Base-by-base conservation (phyloP, 31 red algal species). In the Odonthalia washingtoniensis region DNA sequence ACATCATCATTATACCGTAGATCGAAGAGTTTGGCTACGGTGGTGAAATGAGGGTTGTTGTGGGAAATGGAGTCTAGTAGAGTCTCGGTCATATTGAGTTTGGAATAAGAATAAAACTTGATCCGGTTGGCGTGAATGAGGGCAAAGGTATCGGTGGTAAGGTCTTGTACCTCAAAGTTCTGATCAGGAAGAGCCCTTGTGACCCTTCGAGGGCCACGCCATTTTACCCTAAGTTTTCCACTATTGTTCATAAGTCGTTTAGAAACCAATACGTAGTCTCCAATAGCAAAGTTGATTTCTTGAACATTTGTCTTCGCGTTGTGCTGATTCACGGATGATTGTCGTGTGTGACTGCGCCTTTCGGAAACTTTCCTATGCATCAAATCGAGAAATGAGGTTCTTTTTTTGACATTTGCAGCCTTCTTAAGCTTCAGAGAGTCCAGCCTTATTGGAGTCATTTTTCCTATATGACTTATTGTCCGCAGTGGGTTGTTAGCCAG, bases 1-100 rank as follows among this genome's bases (percentile, higher is more conserved):
- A 52, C 6, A 40, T 52, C 32, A 16, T 78, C n/a, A 30, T 24
- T 5, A 87, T 61, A 24, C 31, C 72, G 66, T 70, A 6, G 66
- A 70, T 70, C n/a, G 66, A 70, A 6, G 33, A 36, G 6, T 30
- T 33, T 6, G 66, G 28, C 14, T 30, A 18, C 66, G 9, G 9
- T 70, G 9, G 9, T 26, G 6, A 12, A 26, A 70, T 70, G 28
- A 12, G 28, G 28, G 28, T 70, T 70, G 66, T 70, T 49, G 75
- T 26, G 42, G 75, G 57, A 78, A 46, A 78, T 53, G 31, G 18
- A 53, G 27, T 53, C 9, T 9, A 40, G 39, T 24, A 28, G 75
- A 6, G 21, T 5, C 16, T 78, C 42, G 46, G 32, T 45, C 42
- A 24, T 52, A 14, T 78, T 45, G n/a, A 53, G 46, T 26, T 78